Percentiles rank a stretch among this genome's conserved stretches.
Evolutionary conservation across 2,329 filamentous ascomycete genomes (phyloP).

Genomic region (Blastomyces parvus): DNA sequence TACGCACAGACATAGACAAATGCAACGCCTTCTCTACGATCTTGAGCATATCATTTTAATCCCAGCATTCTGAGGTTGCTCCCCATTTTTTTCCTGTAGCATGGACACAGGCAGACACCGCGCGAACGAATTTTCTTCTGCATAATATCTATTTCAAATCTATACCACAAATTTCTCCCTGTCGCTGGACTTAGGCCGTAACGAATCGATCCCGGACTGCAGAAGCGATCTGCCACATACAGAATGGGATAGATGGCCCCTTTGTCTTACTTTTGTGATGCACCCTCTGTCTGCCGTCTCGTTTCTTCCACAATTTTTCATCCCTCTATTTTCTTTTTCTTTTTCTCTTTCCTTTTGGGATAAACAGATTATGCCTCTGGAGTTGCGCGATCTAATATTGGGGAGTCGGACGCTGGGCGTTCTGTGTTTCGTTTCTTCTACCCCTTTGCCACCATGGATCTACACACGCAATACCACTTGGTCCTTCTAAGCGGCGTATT

Average conservation of each 20-base stretch:
- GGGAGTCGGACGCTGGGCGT: not conserved
- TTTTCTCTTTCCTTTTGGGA: not conserved
- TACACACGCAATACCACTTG: not conserved
- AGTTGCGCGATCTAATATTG: not conserved
- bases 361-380: not conserved
- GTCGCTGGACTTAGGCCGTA: not conserved
- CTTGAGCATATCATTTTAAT: not conserved
- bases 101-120: not conserved
- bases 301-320: not conserved
- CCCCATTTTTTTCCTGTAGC: not conserved
- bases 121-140: not conserved
- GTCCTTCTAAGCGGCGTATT: no score
- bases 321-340: not conserved
- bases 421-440: not conserved
- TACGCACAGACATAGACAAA: not conserved
- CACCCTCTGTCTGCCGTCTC: not conserved
- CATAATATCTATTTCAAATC: not conserved
- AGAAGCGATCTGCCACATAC: not conserved
- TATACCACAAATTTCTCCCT: not conserved
- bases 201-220: not conserved
- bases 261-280: not conserved
- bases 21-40: not conserved
- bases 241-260: not conserved
- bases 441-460: not conserved
- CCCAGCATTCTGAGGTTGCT: no score